phyloP scores from a whole-genome alignment of 257 asterid species.

The Osmanthus fragrans region DNA sequence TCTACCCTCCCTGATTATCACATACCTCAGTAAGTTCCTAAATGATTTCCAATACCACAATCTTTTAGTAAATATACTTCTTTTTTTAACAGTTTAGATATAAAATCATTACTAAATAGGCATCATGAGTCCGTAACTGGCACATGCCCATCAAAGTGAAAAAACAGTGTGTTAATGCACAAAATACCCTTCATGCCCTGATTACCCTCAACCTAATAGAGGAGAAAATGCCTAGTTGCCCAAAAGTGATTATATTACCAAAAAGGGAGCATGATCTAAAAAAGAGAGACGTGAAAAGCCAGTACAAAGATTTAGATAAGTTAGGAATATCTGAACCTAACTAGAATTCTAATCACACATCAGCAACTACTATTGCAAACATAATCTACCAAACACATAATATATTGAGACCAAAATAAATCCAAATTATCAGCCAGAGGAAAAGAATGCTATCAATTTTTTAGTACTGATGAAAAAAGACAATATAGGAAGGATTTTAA shows the following conservation, averaged over 20 bases:
- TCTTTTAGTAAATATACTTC: no score
- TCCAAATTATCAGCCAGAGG: background rate
- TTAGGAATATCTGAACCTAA: background rate
- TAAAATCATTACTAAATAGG: no score
- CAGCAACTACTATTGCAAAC: background rate
- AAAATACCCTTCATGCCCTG: background rate
- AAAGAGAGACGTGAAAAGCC: background rate
- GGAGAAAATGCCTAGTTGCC: background rate
- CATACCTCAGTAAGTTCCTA: background rate
- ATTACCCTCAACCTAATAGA: no score
- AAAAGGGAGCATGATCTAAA: background rate
- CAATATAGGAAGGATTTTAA: constrained; percentile 22
- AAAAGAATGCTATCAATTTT: background rate
- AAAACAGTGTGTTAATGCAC: no score
- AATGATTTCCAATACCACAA: background rate
- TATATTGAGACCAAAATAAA: background rate
- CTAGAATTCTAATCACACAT: constrained; percentile 7
- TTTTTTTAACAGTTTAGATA: no score
- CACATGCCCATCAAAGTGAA: background rate
- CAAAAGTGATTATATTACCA: background rate
- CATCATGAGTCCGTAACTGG: background rate
- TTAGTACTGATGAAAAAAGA: background rate
- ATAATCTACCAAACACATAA: background rate
- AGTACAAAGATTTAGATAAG: background rate
- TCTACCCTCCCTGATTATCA: background rate